phyloP scores from a whole-genome alignment of 2,329 filamentous ascomycete species.

The Rasamsonia emersonii region DNA sequence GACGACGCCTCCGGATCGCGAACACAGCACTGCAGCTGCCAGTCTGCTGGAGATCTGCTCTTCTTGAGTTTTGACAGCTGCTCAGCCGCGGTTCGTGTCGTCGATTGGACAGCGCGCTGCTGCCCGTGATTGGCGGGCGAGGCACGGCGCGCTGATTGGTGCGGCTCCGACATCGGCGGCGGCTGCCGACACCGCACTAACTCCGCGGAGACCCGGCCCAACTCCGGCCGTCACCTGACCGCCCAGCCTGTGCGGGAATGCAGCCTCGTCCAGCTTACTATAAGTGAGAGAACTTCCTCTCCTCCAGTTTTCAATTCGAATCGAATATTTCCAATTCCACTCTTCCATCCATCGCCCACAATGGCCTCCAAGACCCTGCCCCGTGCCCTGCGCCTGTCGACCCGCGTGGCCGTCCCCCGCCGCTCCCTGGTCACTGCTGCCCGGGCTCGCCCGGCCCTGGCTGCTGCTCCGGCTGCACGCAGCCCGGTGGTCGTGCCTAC shows the following conservation, averaged over 20 bases:
- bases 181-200: not conserved
- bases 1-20: no score
- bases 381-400: slow-evolving; percentile 50
- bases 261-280: not conserved
- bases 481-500: slow-evolving; percentile 39
- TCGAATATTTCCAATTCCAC: slow-evolving; percentile 7
- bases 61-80: no score
- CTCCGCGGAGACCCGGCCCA: slow-evolving; percentile 17
- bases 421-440: slow-evolving; percentile 53
- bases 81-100: no score
- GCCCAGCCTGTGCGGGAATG: slow-evolving; percentile 10
- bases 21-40: no score
- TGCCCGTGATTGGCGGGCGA: no score
- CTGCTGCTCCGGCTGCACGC: slow-evolving; percentile 40
- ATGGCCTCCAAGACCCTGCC: slow-evolving; percentile 43
- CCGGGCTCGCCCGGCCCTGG: slow-evolving; percentile 37
- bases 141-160: slow-evolving; percentile 2
- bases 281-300: slow-evolving; percentile 9
- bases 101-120: not conserved
- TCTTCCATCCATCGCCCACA: slow-evolving; percentile 16
- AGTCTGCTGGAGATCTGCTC: no score
- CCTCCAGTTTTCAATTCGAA: slow-evolving; percentile 16
- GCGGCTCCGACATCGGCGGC: slow-evolving; percentile 14
- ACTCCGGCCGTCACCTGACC: slow-evolving; percentile 18
- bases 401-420: slow-evolving; percentile 39